Evolutionary conservation across 768 basidiomycete species (phyloP), one percentile per base, ranked within the genome.

Genomic region (Dendrothele bispora): DNA sequence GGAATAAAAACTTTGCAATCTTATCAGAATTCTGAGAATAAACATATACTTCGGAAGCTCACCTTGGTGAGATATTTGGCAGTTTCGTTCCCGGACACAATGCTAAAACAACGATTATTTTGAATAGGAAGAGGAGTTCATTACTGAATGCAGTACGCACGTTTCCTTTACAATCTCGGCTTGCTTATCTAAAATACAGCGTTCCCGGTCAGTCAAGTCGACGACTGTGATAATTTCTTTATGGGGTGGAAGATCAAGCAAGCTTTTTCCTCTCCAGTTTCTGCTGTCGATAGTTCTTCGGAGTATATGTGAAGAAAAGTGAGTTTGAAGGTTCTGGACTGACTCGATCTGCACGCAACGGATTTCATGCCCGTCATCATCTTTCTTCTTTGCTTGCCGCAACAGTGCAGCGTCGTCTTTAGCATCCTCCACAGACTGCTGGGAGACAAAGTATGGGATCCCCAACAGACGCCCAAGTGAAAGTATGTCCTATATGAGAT

Each of bases 1-100:
- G 7, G 55, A 36, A 28, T 61, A 61, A 28, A 61, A 58, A 40
- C 46, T 55, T 29, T 53, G 32, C 10, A 10, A 8, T 11, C 26
- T 6, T 15, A 41, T 11, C 39, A 41, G 20, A 25, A 5, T 17
- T 22, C 12, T 12, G 15, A 5, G 10, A 5, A 17, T 5, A 18
- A 41, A 5, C 8, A 7, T 6, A 26, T 15, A 5, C 15, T 18
- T 5, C 15, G 14, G 26, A 7, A 12, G 5, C 32, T 17, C 15
- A 46, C 44, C n/a, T 29, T 36, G n/a, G 44, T 46, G 5, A 5
- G 44, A 21, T 34, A 35, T 22, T 35, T 46, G 10, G 30, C 44
- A 4, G 30, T 46, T 8, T 37, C 24, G 18, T 46, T 46, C n/a
- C 5, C 32, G 5, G 32, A 46, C 10, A 34, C 36, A 21, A 46